A percentile compares a stretch with the other conserved stretches of the same genome.
These are phyloP conservation scores for Epichloe hybrida DNA, from an alignment of 2,329 filamentous ascomycete genomes.

Conservation along the genomic window DNA sequence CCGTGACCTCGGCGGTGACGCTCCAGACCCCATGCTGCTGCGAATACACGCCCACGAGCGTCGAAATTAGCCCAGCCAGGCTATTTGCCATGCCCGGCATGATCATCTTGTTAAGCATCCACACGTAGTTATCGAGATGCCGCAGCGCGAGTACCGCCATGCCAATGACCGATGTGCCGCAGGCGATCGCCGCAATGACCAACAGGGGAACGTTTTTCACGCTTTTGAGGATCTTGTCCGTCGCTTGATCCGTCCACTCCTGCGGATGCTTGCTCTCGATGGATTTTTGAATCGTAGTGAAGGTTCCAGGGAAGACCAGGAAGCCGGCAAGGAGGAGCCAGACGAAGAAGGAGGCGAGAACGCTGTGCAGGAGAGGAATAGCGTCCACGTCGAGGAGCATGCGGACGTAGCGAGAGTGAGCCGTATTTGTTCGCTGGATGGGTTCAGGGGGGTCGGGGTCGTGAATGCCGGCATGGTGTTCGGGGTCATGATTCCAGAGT, in stretches of 20 bases:
- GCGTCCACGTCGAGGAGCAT: slow-evolving; percentile 34
- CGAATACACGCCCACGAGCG: slow-evolving; percentile 35
- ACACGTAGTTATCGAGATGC: slow-evolving; percentile 37
- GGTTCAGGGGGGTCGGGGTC: slow-evolving; percentile 7
- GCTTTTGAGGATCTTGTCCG: slow-evolving; percentile 12
- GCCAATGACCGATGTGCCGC: slow-evolving; percentile 20
- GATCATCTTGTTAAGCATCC: slow-evolving; percentile 39
- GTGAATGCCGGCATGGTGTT: slow-evolving; percentile 5
- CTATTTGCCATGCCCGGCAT: slow-evolving; percentile 31
- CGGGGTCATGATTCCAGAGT: slow-evolving; percentile 2
- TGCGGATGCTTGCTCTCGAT: slow-evolving; percentile 10
- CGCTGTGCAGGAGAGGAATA: slow-evolving; percentile 32
- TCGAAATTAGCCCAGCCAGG: slow-evolving; percentile 34
- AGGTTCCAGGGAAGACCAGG: slow-evolving; percentile 37
- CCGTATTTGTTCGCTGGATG: slow-evolving; percentile 10
- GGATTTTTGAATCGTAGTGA: slow-evolving; percentile 25
- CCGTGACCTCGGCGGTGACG: slow-evolving; percentile 24
- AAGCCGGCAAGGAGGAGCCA: slow-evolving; percentile 40
- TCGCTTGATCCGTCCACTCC: slow-evolving; percentile 8
- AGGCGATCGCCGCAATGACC: slow-evolving; percentile 28
- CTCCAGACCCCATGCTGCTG: slow-evolving; percentile 31
- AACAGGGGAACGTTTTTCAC: slow-evolving; percentile 26
- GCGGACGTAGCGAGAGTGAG: slow-evolving; percentile 26
- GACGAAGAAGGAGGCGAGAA: slow-evolving; percentile 24
- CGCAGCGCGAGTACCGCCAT: slow-evolving; percentile 29